Evolutionary conservation across 2,329 filamentous ascomycete species (phyloP).

Genomic region (Tolypocladium cylindrosporum): DNA sequence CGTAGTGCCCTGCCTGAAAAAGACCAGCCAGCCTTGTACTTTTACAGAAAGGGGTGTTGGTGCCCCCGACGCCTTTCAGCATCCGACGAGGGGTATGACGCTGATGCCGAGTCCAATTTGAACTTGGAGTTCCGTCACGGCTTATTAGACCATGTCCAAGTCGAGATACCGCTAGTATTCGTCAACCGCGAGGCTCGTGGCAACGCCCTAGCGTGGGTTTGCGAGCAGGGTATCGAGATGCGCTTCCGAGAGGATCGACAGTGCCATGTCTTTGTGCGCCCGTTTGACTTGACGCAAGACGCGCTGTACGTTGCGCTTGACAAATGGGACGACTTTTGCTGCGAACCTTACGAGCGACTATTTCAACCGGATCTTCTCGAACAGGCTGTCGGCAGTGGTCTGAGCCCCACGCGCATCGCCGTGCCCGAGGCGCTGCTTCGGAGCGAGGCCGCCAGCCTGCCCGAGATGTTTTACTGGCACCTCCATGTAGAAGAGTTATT

Average conservation of each 20-base stretch:
- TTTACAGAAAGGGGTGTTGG: slow-evolving; percentile 9
- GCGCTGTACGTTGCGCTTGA: slow-evolving; percentile 4
- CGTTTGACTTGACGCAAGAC: slow-evolving; percentile 1
- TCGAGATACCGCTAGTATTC: slow-evolving; percentile 6
- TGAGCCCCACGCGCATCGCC: slow-evolving; percentile 7
- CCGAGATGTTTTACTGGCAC: slow-evolving; percentile 6
- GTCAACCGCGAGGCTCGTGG: slow-evolving; percentile 13
- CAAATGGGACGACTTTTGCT: slow-evolving; percentile 9
- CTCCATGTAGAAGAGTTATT: not conserved
- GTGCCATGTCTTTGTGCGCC: slow-evolving; percentile 1
- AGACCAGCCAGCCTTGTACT: slow-evolving; percentile 9
- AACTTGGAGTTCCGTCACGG: slow-evolving; percentile 2
- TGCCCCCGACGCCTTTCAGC: not conserved
- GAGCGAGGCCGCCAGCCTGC: not conserved
- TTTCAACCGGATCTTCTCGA: not conserved
- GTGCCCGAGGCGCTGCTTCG: slow-evolving; percentile 6
- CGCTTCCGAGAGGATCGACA: not conserved
- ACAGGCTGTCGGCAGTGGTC: slow-evolving; percentile 4
- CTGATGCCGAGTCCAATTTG: not conserved
- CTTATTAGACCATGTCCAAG: slow-evolving; percentile 5
- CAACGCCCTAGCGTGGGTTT: slow-evolving; percentile 8
- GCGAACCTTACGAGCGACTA: not conserved
- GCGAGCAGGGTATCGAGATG: not conserved
- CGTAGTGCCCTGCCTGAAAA: slow-evolving; percentile 4
- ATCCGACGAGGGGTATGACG: slow-evolving; percentile 3